Evolutionary conservation across 108 stramenopile genomes (phyloP), one percentile per base, ranked within the genome.

Genomic region (Chaetoceros muelleri): DNA sequence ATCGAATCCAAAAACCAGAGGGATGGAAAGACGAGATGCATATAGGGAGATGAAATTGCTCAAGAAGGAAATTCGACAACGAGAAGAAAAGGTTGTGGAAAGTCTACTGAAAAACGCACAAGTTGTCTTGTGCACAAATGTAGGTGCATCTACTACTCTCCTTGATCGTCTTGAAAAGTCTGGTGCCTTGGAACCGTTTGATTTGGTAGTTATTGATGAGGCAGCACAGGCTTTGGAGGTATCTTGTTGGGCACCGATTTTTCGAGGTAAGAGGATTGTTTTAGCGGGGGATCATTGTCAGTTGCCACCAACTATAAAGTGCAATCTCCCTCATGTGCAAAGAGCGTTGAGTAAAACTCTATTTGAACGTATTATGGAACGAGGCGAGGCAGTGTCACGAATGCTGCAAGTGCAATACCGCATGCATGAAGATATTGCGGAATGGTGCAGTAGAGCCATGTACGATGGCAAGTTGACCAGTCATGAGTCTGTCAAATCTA

Each of bases 151-250:
- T 22, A 72, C 74, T 59, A 65, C 67, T 19, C 60, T 82, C 25
- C 55, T 85, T 23, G 70, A 79, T 47, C 48, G 58, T 23, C 66
- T 71, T 48, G 79, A 72, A 1, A 61, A 71, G 26, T 66, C 67
- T 48, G 34, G 48, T 52, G 52, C 67, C n/a, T 2, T 44, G 34
- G 28, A 49, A 24, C 64, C 46, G 22, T 99, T 99, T 75, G 99
- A 99, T 76, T 64, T 98, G 30, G 93, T 98, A 3, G 69, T 99
- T n/a, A 94, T 99, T 58, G 99, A 99, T 62, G 99, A 99, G 66
- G 97, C 96, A 5, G 99, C 97, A 8, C 96, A 97, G 69, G 93
- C 93, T 13, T 58, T 98, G 56, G 97, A 99, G 55, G 91, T 91
- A 18, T 85, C 88, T 3, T 95, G 94, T 58, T 98, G 97, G 96